Evolutionary conservation across 2,329 filamentous ascomycete species (phyloP).

Genomic region (Fusarium longipes): DNA sequence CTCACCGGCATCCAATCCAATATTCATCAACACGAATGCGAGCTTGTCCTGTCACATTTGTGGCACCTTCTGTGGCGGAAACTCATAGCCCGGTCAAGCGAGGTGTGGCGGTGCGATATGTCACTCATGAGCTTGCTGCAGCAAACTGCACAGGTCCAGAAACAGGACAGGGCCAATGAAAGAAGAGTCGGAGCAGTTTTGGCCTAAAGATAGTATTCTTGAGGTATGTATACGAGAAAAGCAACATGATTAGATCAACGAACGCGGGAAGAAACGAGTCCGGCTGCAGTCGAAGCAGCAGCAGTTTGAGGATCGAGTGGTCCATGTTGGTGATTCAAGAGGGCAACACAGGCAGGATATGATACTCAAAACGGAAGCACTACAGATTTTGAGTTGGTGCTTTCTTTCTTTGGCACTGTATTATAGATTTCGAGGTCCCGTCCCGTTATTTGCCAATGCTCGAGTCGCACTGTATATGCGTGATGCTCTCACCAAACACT

Average conservation of each 20-base stretch:
- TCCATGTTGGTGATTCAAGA: slow-evolving; percentile 27
- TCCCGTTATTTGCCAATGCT: not conserved
- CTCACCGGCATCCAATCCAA: slow-evolving; percentile 2
- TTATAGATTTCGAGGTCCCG: not conserved
- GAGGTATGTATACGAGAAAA: slow-evolving; percentile 11
- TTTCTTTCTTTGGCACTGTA: not conserved
- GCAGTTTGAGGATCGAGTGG: slow-evolving; percentile 8
- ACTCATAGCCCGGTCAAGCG: slow-evolving; percentile 7
- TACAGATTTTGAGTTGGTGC: slow-evolving; percentile 15
- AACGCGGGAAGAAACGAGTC: slow-evolving; percentile 27
- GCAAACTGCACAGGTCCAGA: slow-evolving; percentile 2
- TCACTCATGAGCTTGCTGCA: not conserved
- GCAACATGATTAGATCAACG: slow-evolving; percentile 32
- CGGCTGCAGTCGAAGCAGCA: slow-evolving; percentile 17
- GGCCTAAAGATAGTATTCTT: slow-evolving; percentile 21
- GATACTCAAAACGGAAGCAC: slow-evolving; percentile 32
- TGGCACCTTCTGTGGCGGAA: slow-evolving; percentile 18
- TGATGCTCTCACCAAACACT: no score
- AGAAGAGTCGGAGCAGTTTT: not conserved
- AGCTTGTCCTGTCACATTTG: slow-evolving; percentile 10
- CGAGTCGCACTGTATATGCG: slow-evolving; percentile 26
- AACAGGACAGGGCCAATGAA: slow-evolving; percentile 15
- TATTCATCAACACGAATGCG: slow-evolving; percentile 17
- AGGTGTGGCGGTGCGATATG: slow-evolving; percentile 32
- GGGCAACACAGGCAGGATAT: slow-evolving; percentile 2